These are phyloP conservation scores for Xerocomellus amylosporus DNA, from an alignment of 768 basidiomycete species.

Conservation along the genomic window DNA sequence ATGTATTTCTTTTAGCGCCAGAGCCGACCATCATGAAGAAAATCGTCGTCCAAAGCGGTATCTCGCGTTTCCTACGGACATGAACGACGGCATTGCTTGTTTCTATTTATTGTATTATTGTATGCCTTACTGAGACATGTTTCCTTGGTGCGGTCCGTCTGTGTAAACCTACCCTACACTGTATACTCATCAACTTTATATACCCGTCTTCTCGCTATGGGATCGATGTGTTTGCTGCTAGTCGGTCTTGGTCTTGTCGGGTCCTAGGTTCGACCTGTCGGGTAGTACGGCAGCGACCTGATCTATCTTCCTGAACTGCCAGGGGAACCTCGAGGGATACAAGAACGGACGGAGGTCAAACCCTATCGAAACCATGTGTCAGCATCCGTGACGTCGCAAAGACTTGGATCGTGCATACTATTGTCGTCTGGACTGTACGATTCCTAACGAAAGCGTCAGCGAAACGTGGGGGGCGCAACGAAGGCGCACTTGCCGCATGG, in stretches of 20 bases:
- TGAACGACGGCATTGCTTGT: conserved; percentile 9
- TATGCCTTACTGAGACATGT: background rate
- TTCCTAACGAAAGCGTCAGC: conserved; percentile 50
- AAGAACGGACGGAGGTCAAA: conserved; percentile 96
- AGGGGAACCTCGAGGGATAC: conserved; percentile 91
- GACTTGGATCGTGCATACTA: conserved; percentile 48
- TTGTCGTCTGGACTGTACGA: conserved; percentile 97
- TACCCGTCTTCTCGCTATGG: background rate
- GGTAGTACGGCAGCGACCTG: conserved; percentile 74
- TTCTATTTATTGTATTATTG: background rate
- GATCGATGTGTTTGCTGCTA: conserved; percentile 24
- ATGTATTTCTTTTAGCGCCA: conserved; percentile 46
- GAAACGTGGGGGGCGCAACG: background rate
- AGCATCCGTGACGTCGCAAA: background rate
- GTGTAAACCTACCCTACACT: conserved; percentile 4
- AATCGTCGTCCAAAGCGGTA: conserved; percentile 68
- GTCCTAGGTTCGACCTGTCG: conserved; percentile 51
- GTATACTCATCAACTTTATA: conserved; percentile 8
- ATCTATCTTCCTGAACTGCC: conserved; percentile 97
- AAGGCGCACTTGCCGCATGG: conserved; percentile 67
- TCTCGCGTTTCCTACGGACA: conserved; percentile 69
- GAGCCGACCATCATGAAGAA: conserved; percentile 93
- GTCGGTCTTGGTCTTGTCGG: conserved; percentile 49
- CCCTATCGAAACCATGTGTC: conserved; percentile 45
- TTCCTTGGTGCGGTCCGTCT: background rate